phyloP scores from a whole-genome alignment of 192 early-diverging fungal species.

The Gonapodya prolifera region DNA sequence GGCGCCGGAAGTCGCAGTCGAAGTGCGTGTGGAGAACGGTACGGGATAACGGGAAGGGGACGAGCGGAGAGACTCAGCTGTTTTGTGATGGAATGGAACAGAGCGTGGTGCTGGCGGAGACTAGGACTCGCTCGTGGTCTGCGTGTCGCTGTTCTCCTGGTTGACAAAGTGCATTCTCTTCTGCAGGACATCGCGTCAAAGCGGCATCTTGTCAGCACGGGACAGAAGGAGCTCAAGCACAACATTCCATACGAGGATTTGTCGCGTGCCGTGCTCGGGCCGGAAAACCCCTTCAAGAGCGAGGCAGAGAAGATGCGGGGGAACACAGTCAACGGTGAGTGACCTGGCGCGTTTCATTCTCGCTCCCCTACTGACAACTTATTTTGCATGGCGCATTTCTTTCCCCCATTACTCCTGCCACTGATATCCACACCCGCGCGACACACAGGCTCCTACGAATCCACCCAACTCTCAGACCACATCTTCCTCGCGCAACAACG shows the following conservation, averaged over 20 bases:
- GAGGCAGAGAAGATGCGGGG: slow-evolving; percentile 23
- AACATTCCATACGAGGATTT: slow-evolving; percentile 48
- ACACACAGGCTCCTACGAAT: slow-evolving; percentile 68
- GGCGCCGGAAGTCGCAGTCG: neutral
- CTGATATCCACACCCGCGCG: slow-evolving; percentile 13
- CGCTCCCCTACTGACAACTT: neutral
- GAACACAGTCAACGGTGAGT: slow-evolving; percentile 3
- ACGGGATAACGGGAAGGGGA: too few relatives aligned
- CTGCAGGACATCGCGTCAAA: neutral
- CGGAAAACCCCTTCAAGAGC: slow-evolving; percentile 39
- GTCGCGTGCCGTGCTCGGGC: slow-evolving; percentile 32
- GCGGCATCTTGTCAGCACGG: neutral
- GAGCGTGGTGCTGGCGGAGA: too few relatives aligned
- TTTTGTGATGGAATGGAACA: too few relatives aligned
- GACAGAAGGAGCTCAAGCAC: neutral
- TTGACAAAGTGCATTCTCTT: too few relatives aligned
- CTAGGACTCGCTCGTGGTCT: too few relatives aligned
- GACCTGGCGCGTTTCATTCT: too few relatives aligned
- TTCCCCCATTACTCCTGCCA: slow-evolving; percentile 16
- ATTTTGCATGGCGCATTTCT: slow-evolving; percentile 15
- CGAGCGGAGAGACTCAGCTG: too few relatives aligned
- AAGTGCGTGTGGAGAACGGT: too few relatives aligned
- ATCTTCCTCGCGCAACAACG: slow-evolving; percentile 76
- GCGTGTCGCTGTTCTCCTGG: too few relatives aligned
- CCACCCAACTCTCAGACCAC: slow-evolving; percentile 51